phyloP scores from a whole-genome alignment of 1,139 yeast genomes.

The Kazachstania sp. region DNA sequence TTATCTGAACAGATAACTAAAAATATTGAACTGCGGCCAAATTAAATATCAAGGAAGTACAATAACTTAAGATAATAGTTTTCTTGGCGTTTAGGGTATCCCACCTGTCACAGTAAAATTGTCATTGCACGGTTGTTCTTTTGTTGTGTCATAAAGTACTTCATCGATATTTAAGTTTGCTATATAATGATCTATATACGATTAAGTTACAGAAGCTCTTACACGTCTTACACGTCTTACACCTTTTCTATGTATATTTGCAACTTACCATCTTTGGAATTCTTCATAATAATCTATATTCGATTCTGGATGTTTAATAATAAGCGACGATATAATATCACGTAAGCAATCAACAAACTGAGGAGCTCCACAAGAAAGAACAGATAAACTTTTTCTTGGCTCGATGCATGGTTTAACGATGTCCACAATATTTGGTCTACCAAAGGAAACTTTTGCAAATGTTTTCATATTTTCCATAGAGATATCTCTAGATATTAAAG shows the following conservation, averaged over 20 bases:
- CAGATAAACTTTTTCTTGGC: constrained; percentile 32
- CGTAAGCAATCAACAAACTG: constrained; percentile 46
- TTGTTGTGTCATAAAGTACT: too few species aligned
- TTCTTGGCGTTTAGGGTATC: too few species aligned
- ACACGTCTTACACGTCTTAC: too few species aligned
- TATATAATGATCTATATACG: too few species aligned
- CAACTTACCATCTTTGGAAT: constrained; percentile 21
- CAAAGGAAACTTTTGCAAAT: constrained; percentile 33
- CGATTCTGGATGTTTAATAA: constrained; percentile 9
- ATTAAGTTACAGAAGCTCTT: too few species aligned
- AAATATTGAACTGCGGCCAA: too few species aligned
- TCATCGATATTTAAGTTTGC: too few species aligned
- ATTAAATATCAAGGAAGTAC: too few species aligned
- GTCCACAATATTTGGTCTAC: constrained; percentile 40
- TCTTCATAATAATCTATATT: constrained; percentile 22
- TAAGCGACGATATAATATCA: constrained; percentile 30
- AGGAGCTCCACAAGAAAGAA: constrained; percentile 47
- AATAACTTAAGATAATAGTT: too few species aligned
- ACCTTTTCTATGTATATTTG: background rate
- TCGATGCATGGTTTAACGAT: constrained; percentile 26
- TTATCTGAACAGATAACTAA: too few species aligned
- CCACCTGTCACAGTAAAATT: too few species aligned
- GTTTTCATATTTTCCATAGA: constrained; percentile 18
- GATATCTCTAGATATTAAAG: constrained; percentile 12
- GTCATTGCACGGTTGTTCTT: too few species aligned